Conservation (phyloP, 2,329 filamentous ascomycete species). For the Juglanconis sp. region DNA sequence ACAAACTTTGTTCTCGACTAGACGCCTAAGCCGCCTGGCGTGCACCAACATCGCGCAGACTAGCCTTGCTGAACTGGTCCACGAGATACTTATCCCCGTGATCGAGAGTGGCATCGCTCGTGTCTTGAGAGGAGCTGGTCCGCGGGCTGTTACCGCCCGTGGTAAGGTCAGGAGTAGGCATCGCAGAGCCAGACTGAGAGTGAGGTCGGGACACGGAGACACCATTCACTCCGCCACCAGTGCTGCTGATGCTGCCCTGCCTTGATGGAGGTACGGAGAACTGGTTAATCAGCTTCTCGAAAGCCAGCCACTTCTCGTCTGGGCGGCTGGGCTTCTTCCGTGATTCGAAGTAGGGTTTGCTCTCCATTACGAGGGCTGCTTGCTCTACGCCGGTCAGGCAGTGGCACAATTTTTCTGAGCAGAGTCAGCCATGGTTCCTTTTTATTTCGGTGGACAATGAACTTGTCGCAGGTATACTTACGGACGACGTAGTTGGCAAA, state of each 20-base stretch:
- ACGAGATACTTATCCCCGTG: slow-evolving; percentile 24
- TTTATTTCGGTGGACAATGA: not conserved
- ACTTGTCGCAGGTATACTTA: slow-evolving; percentile 46
- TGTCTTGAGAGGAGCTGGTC: slow-evolving; percentile 63
- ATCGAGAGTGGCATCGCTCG: slow-evolving; percentile 53
- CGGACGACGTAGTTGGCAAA: slow-evolving; percentile 97
- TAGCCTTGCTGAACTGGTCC: slow-evolving; percentile 24
- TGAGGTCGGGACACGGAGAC: slow-evolving; percentile 32
- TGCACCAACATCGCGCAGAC: not conserved
- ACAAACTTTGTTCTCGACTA: not conserved
- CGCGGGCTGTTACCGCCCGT: slow-evolving; percentile 68
- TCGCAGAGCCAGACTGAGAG: slow-evolving; percentile 48
- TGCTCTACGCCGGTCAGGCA: slow-evolving; percentile 59
- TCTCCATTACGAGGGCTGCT: slow-evolving; percentile 57
- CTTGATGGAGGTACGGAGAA: slow-evolving; percentile 24
- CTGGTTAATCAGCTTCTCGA: slow-evolving; percentile 52
- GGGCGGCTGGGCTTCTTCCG: slow-evolving; percentile 63
- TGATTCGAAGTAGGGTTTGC: slow-evolving; percentile 58
- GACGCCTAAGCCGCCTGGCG: not conserved
- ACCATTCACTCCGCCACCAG: slow-evolving; percentile 15
- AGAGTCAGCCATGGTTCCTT: slow-evolving; percentile 21
- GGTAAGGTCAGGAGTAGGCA: slow-evolving; percentile 64
- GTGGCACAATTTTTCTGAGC: slow-evolving; percentile 72
- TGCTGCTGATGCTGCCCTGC: slow-evolving; percentile 22
- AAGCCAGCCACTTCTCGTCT: slow-evolving; percentile 55